Percentiles rank a stretch among this genome's conserved stretches.
These are phyloP conservation scores for Tetraselmis striata DNA, from an alignment of 139 green algal genomes.

Conservation along the genomic window DNA sequence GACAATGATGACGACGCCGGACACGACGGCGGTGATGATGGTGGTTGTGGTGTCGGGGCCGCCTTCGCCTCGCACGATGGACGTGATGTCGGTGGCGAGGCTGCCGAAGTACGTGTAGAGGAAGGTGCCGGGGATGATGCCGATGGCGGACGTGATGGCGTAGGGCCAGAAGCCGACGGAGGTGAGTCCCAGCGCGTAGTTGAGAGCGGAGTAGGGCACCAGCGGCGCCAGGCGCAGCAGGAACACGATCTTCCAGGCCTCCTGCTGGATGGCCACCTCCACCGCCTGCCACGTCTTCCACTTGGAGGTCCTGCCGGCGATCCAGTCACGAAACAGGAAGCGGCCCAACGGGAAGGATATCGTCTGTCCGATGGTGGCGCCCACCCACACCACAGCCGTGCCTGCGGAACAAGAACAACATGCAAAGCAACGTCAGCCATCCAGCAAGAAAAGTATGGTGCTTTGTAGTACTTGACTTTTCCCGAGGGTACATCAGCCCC, in stretches of 20 bases:
- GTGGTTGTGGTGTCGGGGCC: neutral
- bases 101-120: slow-evolving; percentile 25
- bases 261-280: neutral
- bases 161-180: slow-evolving; percentile 31
- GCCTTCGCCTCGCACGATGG: slow-evolving; percentile 16
- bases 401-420: slow-evolving; percentile 10
- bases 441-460: no score
- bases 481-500: no score
- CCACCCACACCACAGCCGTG: slow-evolving; percentile 32
- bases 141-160: slow-evolving; percentile 22
- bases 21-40: neutral
- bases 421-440: no score
- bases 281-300: slow-evolving; percentile 33
- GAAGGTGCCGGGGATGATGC: slow-evolving; percentile 25
- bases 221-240: slow-evolving; percentile 1
- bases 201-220: slow-evolving; percentile 1
- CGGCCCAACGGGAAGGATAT: slow-evolving; percentile 46
- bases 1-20: neutral
- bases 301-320: slow-evolving; percentile 29
- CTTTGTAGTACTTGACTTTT: no score
- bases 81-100: slow-evolving; percentile 20
- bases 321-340: slow-evolving; percentile 36
- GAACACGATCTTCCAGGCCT: slow-evolving; percentile 28
- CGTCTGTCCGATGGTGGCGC: slow-evolving; percentile 35
- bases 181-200: slow-evolving; percentile 7